phyloP scores from a whole-genome alignment of 2,329 filamentous ascomycete species.

The Claviceps maximensis region DNA sequence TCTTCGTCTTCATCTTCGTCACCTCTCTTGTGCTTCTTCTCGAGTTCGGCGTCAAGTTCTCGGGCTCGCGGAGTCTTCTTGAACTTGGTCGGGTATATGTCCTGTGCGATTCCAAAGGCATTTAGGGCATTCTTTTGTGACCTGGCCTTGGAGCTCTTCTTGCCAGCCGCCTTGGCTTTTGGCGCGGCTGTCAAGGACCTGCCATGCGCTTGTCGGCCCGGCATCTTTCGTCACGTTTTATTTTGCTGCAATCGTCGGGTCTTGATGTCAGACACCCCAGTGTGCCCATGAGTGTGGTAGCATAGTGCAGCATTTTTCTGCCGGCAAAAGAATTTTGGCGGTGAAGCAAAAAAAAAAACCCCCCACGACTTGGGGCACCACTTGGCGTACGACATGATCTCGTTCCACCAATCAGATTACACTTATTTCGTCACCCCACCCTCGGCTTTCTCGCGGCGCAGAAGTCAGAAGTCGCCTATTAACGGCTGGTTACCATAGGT shows the following conservation, averaged over 20 bases:
- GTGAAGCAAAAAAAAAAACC: constrained; percentile 13
- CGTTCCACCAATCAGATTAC: constrained; percentile 19
- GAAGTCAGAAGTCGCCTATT: not conserved
- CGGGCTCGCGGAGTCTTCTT: constrained; percentile 37
- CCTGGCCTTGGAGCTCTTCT: constrained; percentile 33
- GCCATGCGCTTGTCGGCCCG: constrained; percentile 46
- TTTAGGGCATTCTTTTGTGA: constrained; percentile 39
- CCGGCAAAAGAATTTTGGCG: constrained; percentile 18
- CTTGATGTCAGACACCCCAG: not conserved
- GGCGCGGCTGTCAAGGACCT: constrained; percentile 31
- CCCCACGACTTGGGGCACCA: no score
- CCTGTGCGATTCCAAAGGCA: constrained; percentile 43
- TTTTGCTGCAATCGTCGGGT: not conserved
- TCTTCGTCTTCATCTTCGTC: constrained; percentile 33
- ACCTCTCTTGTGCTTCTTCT: constrained; percentile 30
- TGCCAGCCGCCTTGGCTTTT: constrained; percentile 19
- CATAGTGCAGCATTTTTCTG: constrained; percentile 15
- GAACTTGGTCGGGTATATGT: constrained; percentile 34
- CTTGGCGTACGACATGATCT: not conserved
- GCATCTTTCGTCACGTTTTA: constrained; percentile 26
- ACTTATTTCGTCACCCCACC: constrained; percentile 8
- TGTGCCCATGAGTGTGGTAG: not conserved
- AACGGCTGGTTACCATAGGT: no score
- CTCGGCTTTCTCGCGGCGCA: not conserved
- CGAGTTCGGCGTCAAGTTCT: constrained; percentile 35